phyloP scores from a whole-genome alignment of 768 basidiomycete genomes.

The Russula sp. region DNA sequence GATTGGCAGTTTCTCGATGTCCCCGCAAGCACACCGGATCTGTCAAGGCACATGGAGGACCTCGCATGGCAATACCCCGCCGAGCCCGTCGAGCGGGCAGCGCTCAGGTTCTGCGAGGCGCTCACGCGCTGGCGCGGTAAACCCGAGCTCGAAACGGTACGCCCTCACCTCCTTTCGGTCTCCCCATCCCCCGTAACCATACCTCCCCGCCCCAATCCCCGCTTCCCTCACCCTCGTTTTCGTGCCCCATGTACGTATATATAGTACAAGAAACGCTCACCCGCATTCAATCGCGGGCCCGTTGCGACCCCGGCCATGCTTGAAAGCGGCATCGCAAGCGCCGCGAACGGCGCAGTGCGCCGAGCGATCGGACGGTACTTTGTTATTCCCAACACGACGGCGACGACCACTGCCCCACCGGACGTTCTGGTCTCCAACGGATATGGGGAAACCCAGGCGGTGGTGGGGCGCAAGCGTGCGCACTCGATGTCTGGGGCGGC shows the following conservation, averaged over 20 bases:
- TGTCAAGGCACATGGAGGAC: slow-evolving; percentile 74
- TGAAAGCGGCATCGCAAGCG: not conserved
- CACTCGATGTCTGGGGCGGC: slow-evolving; percentile 4
- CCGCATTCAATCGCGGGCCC: not conserved
- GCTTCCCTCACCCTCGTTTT: not conserved
- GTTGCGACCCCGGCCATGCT: not conserved
- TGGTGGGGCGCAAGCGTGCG: slow-evolving; percentile 18
- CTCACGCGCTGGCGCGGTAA: slow-evolving; percentile 79
- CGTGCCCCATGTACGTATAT: not conserved
- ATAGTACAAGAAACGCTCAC: slow-evolving; percentile 30
- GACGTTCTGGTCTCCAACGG: not conserved
- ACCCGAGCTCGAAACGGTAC: slow-evolving; percentile 74
- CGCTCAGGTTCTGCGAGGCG: slow-evolving; percentile 75
- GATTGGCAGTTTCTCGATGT: slow-evolving; percentile 65
- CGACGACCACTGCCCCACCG: not conserved
- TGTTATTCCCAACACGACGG: not conserved
- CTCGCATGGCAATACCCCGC: slow-evolving; percentile 76
- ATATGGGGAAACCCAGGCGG: not conserved
- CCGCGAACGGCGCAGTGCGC: slow-evolving; percentile 12
- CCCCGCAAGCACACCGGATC: slow-evolving; percentile 61
- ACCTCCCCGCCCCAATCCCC: not conserved
- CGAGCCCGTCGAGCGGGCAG: slow-evolving; percentile 73
- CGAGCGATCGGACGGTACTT: slow-evolving; percentile 9
- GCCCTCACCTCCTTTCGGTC: slow-evolving; percentile 10
- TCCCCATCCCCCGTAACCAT: not conserved